phyloP scores from a whole-genome alignment of 139 green algal species.

The Micractinium sp. region DNA sequence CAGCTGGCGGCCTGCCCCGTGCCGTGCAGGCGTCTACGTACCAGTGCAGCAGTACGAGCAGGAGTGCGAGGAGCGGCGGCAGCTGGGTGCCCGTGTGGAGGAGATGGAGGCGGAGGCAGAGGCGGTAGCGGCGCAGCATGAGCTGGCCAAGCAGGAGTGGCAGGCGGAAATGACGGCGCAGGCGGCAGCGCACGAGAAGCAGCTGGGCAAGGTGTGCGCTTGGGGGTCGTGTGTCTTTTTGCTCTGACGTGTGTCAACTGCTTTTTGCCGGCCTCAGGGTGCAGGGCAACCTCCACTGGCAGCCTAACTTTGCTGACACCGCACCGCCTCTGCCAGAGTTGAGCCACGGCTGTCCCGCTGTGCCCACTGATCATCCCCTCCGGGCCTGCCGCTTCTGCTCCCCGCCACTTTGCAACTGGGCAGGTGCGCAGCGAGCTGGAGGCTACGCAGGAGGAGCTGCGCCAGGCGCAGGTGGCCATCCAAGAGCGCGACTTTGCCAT shows the following conservation, averaged over 20 bases:
- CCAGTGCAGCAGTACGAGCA: conserved; percentile 67
- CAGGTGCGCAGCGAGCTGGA: conserved; percentile 46
- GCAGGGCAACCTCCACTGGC: neutral
- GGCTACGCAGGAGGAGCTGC: conserved; percentile 34
- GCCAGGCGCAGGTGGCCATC: conserved; percentile 28
- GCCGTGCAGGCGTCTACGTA: conserved; percentile 43
- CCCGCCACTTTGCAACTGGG: neutral
- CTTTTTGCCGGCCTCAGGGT: too few species aligned
- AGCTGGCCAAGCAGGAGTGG: conserved; percentile 40
- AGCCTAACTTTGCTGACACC: too few species aligned
- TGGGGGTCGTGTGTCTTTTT: neutral
- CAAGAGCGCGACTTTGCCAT: conserved; percentile 57
- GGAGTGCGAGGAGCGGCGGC: conserved; percentile 71
- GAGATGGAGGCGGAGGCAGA: conserved; percentile 49
- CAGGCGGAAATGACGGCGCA: neutral
- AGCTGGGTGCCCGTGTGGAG: conserved; percentile 52
- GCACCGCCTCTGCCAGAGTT: too few species aligned
- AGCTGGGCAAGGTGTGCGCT: conserved; percentile 20
- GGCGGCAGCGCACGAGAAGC: conserved; percentile 12
- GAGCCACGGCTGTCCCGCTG: neutral
- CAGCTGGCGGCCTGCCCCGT: neutral
- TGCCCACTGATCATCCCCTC: too few species aligned
- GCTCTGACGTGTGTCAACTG: neutral
- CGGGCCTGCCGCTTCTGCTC: neutral
- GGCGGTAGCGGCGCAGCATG: conserved; percentile 32